Conservation (phyloP, 2,329 filamentous ascomycete genomes). For the Colletotrichum sp. region DNA sequence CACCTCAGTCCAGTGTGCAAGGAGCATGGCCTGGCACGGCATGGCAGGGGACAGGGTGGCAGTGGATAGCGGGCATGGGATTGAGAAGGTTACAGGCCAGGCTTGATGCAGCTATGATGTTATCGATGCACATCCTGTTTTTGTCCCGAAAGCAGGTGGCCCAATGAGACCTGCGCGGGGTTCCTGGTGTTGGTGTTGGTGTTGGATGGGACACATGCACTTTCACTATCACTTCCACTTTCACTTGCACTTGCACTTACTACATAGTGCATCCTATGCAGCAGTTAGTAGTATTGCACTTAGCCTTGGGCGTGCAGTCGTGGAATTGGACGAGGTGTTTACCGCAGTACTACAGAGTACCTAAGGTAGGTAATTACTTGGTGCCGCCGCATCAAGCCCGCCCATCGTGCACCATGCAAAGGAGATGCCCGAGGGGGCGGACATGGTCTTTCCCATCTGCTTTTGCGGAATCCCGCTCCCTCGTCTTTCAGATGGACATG, state of each 20-base stretch:
- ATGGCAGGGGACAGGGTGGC: neutral
- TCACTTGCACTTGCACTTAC: neutral
- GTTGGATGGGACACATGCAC: neutral
- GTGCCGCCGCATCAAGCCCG: neutral
- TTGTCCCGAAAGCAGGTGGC: constrained; percentile 5
- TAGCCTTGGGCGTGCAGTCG: neutral
- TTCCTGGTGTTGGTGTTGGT: neutral
- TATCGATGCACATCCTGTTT: constrained; percentile 21
- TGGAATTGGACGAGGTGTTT: neutral
- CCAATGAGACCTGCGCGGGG: constrained; percentile 17
- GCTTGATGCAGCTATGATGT: constrained; percentile 23
- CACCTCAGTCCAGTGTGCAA: neutral
- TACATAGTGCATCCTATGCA: no score
- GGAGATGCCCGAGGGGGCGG: neutral
- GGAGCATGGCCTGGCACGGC: neutral
- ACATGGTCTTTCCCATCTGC: neutral
- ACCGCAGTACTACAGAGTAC: neutral
- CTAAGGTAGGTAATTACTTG: neutral
- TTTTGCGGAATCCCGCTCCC: neutral
- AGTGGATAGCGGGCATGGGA: neutral
- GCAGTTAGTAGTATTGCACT: neutral
- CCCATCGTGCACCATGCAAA: neutral
- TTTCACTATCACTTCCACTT: neutral
- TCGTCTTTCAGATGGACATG: neutral
- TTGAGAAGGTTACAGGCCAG: neutral